Evolutionary conservation across 345 rosid species (phyloP), one percentile per base, ranked within the genome.

Genomic region (Physaria fendleri): DNA sequence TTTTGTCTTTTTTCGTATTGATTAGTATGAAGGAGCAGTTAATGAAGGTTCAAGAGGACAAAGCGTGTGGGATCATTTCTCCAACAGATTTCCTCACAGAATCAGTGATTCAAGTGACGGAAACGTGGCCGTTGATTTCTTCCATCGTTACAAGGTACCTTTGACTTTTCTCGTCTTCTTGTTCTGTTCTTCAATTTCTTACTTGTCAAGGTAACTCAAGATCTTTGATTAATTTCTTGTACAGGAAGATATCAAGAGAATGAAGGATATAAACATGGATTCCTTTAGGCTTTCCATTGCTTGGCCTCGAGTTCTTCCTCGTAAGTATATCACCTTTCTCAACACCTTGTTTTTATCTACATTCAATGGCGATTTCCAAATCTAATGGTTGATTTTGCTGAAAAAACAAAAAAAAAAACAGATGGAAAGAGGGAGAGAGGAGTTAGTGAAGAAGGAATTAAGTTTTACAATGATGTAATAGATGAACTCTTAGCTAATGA

Each of bases 221-320:
- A 59, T 59, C 14, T 68, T 5, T 68, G 48, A 1, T 58, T 32
- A 0, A 50, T 43, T 59, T 30, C 43, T 61, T 56, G 41, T 48
- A 15, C 58, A 34, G 59, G 76, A 76, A 35, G 86, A 81, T 48
- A 57, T 70, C 1, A 47, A 55, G 18, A 57, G 72, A n/a, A 45
- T 81, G 70, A 76, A 76, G 39, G 62, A 46, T 15, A 46, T 79
- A 5, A 76, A 77, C 17, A 56, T 77, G 60, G 77, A 81, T 55
- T 62, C 74, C 5, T 79, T 71, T 64, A 74, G 79, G 62, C 77
- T 81, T 37, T 81, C 81, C 50, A 74, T 81, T 35, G 80, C 83
- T 48, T 81, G 86, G 86, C 30, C 81, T 12, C 60, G 87, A 66
- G 47, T 81, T 14, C 1, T 74, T 9, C 83, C 83, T 13, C 22